Conservation (phyloP, 352 stramenopile genomes). For the Globisporangium paddicum region DNA sequence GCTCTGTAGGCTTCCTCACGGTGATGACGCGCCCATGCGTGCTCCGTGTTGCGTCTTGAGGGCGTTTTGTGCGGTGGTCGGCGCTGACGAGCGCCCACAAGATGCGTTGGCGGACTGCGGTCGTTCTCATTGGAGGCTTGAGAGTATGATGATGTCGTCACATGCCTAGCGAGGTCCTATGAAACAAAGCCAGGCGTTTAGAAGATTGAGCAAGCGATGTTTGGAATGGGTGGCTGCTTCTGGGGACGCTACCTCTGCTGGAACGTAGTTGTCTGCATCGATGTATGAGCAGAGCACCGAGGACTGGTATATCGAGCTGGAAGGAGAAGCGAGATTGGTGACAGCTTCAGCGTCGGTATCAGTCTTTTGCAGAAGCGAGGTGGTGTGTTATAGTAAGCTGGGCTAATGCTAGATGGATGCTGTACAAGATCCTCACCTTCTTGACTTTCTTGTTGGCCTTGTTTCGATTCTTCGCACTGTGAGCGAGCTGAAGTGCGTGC, state of each 20-base stretch:
- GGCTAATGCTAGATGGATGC: no score
- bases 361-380: no score
- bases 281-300: slow-evolving; percentile 27
- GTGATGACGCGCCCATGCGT: slow-evolving; percentile 30
- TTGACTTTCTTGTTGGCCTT: not conserved
- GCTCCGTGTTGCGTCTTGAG: slow-evolving; percentile 27
- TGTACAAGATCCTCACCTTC: no score
- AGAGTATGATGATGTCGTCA: not conserved
- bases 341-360: slow-evolving; percentile 6
- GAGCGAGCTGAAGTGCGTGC: not conserved
- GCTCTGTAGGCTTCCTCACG: slow-evolving; percentile 47
- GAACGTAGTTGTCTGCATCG: slow-evolving; percentile 48
- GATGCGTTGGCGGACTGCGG: slow-evolving; percentile 5
- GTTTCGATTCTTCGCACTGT: not conserved
- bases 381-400: no score
- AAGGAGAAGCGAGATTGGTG: slow-evolving; percentile 6
- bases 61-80: slow-evolving; percentile 16
- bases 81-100: slow-evolving; percentile 12
- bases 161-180: slow-evolving; percentile 3
- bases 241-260: slow-evolving; percentile 16
- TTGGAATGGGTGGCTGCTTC: not conserved
- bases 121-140: not conserved
- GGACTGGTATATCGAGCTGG: not conserved
- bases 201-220: no score
- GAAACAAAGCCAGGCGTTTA: no score